Conservation (phyloP, 805 yeast genomes). For the Yueomyces sp. region DNA sequence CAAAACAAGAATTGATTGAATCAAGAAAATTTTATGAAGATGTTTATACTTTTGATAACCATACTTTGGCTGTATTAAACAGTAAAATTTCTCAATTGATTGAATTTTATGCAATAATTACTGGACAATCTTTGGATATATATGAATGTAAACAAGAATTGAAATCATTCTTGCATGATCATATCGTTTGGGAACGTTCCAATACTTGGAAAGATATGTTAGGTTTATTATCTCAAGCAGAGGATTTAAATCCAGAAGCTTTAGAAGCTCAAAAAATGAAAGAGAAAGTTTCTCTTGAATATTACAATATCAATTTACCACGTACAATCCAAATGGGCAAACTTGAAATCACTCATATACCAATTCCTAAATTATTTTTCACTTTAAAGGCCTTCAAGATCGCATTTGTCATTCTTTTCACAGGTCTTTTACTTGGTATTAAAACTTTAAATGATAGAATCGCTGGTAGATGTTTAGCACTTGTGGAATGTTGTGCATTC, state of each 20-base stretch:
- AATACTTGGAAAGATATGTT: slow-evolving; percentile 95
- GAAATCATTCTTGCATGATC: slow-evolving; percentile 62
- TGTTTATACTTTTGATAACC: slow-evolving; percentile 41
- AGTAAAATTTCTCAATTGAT: slow-evolving; percentile 38
- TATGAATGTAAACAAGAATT: slow-evolving; percentile 39
- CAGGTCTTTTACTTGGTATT: slow-evolving; percentile 41
- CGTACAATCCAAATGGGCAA: not conserved
- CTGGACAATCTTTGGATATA: slow-evolving; percentile 12
- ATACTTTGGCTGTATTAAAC: slow-evolving; percentile 37
- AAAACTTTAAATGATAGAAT: slow-evolving; percentile 49
- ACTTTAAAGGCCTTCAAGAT: slow-evolving; percentile 37
- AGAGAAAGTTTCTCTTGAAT: slow-evolving; percentile 19
- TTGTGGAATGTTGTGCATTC: slow-evolving; percentile 49
- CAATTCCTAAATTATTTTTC: slow-evolving; percentile 35
- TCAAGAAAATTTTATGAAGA: slow-evolving; percentile 30
- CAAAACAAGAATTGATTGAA: slow-evolving; percentile 38
- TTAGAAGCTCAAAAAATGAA: slow-evolving; percentile 3
- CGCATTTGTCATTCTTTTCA: slow-evolving; percentile 33
- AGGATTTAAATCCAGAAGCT: not conserved
- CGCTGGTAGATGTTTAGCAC: slow-evolving; percentile 52
- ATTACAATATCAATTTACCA: slow-evolving; percentile 22
- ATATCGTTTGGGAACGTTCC: slow-evolving; percentile 91
- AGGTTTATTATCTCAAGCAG: slow-evolving; percentile 41
- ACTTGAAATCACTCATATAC: slow-evolving; percentile 8
- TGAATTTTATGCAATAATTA: slow-evolving; percentile 39